phyloP scores from a whole-genome alignment of 768 basidiomycete species.

The Austroboletus eburneus region DNA sequence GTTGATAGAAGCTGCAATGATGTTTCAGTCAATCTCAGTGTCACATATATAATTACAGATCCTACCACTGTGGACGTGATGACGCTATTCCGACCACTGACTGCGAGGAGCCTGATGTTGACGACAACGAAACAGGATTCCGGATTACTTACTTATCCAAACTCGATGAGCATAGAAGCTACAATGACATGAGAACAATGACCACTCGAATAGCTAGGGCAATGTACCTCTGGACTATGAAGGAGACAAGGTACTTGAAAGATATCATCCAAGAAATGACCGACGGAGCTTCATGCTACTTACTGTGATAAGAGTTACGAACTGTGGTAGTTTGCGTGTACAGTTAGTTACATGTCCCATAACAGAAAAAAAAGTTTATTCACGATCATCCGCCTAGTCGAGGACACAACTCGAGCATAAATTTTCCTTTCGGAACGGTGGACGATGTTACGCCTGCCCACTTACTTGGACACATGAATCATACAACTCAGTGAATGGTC shows the following conservation, averaged over 20 bases:
- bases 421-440: neutral
- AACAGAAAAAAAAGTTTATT: no score
- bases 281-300: neutral
- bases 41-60: neutral
- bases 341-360: no score
- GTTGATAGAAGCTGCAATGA: constrained; percentile 4
- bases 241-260: constrained; percentile 15
- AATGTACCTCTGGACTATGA: constrained; percentile 19
- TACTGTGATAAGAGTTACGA: neutral
- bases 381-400: neutral
- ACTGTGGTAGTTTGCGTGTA: neutral
- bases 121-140: neutral
- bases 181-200: neutral
- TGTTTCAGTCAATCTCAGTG: neutral
- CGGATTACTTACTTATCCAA: constrained; percentile 25
- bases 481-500: neutral
- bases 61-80: constrained; percentile 16
- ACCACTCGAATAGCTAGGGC: no score
- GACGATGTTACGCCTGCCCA: neutral
- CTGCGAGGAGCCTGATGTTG: constrained; percentile 4
- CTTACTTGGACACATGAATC: constrained; percentile 4
- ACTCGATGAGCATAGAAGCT: constrained; percentile 26
- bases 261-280: neutral
- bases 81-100: constrained; percentile 15
- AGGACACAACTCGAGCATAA: neutral